Evolutionary conservation across 495 filamentous ascomycete genomes (phyloP).

Genomic region (Penicillium maclennaniae): DNA sequence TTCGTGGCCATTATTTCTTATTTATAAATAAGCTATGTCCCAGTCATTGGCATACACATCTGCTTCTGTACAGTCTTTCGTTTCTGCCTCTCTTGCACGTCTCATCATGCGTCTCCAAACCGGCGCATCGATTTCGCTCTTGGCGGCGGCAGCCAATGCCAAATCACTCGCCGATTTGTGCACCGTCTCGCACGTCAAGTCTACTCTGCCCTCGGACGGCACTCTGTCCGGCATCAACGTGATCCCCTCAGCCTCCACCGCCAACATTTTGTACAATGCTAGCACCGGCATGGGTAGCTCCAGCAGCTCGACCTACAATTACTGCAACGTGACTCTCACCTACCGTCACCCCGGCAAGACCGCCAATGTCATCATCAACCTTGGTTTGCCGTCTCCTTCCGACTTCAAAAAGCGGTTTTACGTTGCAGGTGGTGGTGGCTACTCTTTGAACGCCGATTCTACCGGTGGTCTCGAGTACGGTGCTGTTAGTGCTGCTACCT

Average conservation of each 20-base stretch:
- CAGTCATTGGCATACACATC: neutral
- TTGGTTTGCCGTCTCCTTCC: conserved; percentile 29
- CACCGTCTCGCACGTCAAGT: conserved; percentile 31
- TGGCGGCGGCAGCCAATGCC: conserved; percentile 28
- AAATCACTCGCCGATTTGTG: conserved; percentile 30
- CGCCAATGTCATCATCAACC: conserved; percentile 30
- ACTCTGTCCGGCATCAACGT: conserved; percentile 31
- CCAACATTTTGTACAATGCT: conserved; percentile 25
- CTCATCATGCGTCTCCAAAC: conserved; percentile 23
- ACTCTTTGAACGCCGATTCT: conserved; percentile 16
- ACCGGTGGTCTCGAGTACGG: conserved; percentile 40
- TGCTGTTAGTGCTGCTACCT: conserved; percentile 34
- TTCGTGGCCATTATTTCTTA: neutral
- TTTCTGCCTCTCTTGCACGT: neutral
- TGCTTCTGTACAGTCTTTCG: conserved; percentile 1
- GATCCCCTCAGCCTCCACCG: conserved; percentile 29
- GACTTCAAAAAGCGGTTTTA: conserved; percentile 39
- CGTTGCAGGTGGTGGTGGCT: conserved; percentile 36
- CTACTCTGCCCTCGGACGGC: conserved; percentile 31
- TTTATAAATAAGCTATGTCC: neutral
- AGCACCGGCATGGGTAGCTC: neutral
- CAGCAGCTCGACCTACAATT: conserved; percentile 23
- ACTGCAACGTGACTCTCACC: conserved; percentile 36
- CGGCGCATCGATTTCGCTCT: conserved; percentile 21
- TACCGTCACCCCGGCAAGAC: conserved; percentile 34